Percentiles rank a stretch among this genome's conserved stretches.
phyloP scores from a whole-genome alignment of 2,329 filamentous ascomycete species.

The Sporothrix brasiliensis region DNA sequence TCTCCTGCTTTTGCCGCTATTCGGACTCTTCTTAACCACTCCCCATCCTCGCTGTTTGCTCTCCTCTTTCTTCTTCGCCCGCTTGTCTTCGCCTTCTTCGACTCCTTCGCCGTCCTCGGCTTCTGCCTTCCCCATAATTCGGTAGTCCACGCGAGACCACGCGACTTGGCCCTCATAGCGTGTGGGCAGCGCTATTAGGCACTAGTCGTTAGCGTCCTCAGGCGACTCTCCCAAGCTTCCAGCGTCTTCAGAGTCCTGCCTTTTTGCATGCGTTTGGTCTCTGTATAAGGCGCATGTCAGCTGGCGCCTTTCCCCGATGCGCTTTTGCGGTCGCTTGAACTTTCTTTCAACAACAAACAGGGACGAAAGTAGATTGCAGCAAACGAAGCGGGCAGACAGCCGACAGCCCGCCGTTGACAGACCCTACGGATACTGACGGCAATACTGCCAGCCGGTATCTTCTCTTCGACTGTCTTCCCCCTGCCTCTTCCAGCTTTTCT shows the following conservation, averaged over 20 bases:
- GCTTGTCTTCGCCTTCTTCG: not conserved
- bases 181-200: not conserved
- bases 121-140: not conserved
- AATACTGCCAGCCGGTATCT: not conserved
- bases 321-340: not conserved
- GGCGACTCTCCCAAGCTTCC: not conserved
- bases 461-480: no score
- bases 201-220: not conserved
- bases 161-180: no score
- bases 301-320: conserved; percentile 16
- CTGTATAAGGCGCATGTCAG: not conserved
- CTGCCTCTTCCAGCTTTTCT: not conserved
- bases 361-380: not conserved
- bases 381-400: not conserved
- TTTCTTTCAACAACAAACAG: not conserved
- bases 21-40: no score
- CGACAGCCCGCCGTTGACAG: not conserved
- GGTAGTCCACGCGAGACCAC: no score
- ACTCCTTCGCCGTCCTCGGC: not conserved
- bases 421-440: not conserved
- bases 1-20: no score
- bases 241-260: not conserved
- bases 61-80: no score
- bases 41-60: no score
- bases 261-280: not conserved